Conservation (phyloP, 495 filamentous ascomycete genomes). For the Aspergillus baeticus region DNA sequence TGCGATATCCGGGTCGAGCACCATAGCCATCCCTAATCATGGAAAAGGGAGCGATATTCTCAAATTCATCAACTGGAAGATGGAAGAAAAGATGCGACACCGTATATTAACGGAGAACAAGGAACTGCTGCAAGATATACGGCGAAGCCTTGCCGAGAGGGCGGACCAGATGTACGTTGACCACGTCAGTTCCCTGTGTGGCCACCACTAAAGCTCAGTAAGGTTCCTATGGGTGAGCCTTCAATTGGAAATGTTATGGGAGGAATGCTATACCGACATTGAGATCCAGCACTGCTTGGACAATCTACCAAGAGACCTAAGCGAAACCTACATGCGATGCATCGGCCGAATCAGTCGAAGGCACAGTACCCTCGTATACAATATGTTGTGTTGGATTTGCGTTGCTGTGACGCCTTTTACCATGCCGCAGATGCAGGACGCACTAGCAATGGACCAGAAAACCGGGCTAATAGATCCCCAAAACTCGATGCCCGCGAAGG, state of each 20-base stretch:
- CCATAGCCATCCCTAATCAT: not conserved
- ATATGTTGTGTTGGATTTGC: not conserved
- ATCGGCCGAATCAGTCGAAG: not conserved
- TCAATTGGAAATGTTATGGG: constrained; percentile 31
- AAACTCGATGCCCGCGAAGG: not conserved
- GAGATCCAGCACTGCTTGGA: constrained; percentile 21
- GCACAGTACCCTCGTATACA: not conserved
- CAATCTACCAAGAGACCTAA: constrained; percentile 25
- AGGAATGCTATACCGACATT: constrained; percentile 24
- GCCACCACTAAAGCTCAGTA: not conserved
- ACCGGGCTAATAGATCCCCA: not conserved
- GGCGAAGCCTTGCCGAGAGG: not conserved
- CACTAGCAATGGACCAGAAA: not conserved
- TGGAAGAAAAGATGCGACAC: not conserved
- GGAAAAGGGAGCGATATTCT: constrained; percentile 1
- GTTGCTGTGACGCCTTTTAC: not conserved
- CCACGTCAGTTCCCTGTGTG: not conserved
- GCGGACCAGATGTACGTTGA: not conserved
- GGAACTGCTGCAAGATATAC: not conserved
- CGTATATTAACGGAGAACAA: not conserved
- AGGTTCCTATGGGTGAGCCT: constrained; percentile 33
- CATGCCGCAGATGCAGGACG: not conserved
- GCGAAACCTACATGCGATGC: constrained; percentile 22
- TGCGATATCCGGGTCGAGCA: not conserved
- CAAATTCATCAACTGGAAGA: constrained; percentile 4